Evolutionary conservation across 2,329 filamentous ascomycete species (phyloP).

Genomic region (Talaromyces sp.): DNA sequence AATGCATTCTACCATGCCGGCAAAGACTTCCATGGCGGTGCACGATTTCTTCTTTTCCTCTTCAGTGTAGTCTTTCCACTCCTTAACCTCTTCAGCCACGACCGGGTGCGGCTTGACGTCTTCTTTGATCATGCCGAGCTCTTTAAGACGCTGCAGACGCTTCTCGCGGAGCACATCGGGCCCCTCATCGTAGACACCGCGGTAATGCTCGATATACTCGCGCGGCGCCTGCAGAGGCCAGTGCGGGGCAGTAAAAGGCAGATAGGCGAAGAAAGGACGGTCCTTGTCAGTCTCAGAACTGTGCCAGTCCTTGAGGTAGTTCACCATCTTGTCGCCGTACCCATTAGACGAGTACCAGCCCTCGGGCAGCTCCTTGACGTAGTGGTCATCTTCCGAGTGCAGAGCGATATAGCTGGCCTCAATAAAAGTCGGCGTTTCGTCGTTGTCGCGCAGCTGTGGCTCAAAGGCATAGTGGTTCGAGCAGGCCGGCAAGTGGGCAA

Average conservation of each 20-base stretch:
- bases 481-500: conserved; percentile 57
- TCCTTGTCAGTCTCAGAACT: conserved; percentile 24
- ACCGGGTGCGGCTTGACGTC: conserved; percentile 39
- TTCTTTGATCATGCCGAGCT: conserved; percentile 50
- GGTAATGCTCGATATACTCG: conserved; percentile 53
- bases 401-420: conserved; percentile 39
- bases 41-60: conserved; percentile 37
- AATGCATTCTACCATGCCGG: conserved; percentile 60
- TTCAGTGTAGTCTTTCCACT: conserved; percentile 29
- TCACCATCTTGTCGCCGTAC: conserved; percentile 49
- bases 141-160: conserved; percentile 51
- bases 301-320: conserved; percentile 48
- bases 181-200: conserved; percentile 56
- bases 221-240: conserved; percentile 58
- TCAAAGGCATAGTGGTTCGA: conserved; percentile 55
- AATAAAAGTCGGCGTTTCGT: conserved; percentile 37
- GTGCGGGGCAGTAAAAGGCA: conserved; percentile 59
- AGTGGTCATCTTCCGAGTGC: conserved; percentile 42
- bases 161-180: conserved; percentile 51
- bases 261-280: conserved; percentile 54
- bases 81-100: conserved; percentile 40
- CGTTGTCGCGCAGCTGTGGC: conserved; percentile 35
- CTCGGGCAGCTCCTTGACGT: conserved; percentile 43
- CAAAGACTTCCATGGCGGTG: conserved; percentile 57
- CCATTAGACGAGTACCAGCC: conserved; percentile 51